phyloP scores from a whole-genome alignment of 306 rosid species.

The Aeschynomene evenia region DNA sequence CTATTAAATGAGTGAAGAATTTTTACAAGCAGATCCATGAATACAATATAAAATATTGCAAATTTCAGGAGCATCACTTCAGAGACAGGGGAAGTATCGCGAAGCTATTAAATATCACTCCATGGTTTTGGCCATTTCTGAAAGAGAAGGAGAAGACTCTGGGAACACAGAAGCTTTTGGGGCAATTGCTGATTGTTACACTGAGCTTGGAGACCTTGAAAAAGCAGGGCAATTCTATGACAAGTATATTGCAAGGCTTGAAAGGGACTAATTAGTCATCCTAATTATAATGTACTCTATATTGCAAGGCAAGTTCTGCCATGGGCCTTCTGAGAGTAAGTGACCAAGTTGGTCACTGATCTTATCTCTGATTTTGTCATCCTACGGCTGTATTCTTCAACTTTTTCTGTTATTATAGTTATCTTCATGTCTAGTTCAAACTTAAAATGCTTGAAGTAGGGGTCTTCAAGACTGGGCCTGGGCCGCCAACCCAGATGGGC shows the following conservation, averaged over 20 bases:
- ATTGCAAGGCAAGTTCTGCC: too few species aligned
- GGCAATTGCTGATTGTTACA: constrained; percentile 96
- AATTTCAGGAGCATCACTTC: constrained; percentile 82
- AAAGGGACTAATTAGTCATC: constrained; percentile 52
- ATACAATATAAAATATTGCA: constrained; percentile 15
- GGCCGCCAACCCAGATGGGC: too few species aligned
- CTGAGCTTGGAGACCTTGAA: constrained; percentile 97
- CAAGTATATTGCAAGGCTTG: constrained; percentile 73
- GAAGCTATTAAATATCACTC: constrained; percentile 90
- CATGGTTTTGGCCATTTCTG: constrained; percentile 75
- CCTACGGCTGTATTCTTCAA: too few species aligned
- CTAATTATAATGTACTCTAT: neutral
- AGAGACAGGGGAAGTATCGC: constrained; percentile 80
- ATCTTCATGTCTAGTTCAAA: too few species aligned
- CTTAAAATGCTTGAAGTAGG: too few species aligned
- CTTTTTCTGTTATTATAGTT: too few species aligned
- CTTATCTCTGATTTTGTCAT: too few species aligned
- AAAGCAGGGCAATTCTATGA: constrained; percentile 80
- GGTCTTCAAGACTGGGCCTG: too few species aligned
- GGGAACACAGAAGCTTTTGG: constrained; percentile 95
- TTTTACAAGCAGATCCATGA: neutral
- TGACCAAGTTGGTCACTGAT: too few species aligned
- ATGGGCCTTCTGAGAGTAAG: too few species aligned
- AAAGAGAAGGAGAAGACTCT: constrained; percentile 82
- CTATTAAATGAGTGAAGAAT: neutral